Evolutionary conservation across 1,284 basidiomycete species (phyloP), one percentile per base, ranked within the genome.

Genomic region (Ganoderma meredithae): DNA sequence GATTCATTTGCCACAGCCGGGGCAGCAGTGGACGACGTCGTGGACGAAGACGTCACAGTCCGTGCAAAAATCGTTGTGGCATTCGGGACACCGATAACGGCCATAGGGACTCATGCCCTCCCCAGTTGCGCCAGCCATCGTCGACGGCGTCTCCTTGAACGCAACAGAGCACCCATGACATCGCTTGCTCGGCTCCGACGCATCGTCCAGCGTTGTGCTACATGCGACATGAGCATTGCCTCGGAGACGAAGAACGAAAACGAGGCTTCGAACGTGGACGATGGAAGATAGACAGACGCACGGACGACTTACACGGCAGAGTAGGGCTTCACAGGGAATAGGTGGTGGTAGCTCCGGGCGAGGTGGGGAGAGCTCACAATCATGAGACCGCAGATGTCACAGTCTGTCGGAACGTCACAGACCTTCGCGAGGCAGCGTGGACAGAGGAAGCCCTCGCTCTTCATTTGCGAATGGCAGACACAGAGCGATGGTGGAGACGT

Each of bases 331-430:
- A 97, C 96, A 0, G 96, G 96, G 78, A 98, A 98, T 44, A 98
- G 80, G 78, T 97, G 96, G 76, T 97, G 94, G 79, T 97, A 98
- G 76, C 96, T 98, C 72, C 97, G 85, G 27, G 97, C 97, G 60
- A 99, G 85, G 83, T 99, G 98, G 7, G 98, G 97, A 65, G 95
- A 95, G 82, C 95, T 97, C 71, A 99, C 97, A 71, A 99, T 95
- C 89, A 99, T 98, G 72, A 99, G 84, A 2, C 96, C 95, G 77
- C 97, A 99, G 39, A 99, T 92, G 75, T 97, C 94, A 78, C 97
- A 99, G 78, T 99, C 98, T 7, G 97, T 99, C 47, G 97, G 97
- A 1, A 99, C 96, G 76, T 99, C 97, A 84, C 97, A 99, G 44
- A 99, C 87, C 83, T 97, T 96, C 63, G 93, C 90, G 52, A 90